Base-by-base conservation (phyloP, 495 filamentous ascomycete species). In the Pyrenula aspistea region DNA sequence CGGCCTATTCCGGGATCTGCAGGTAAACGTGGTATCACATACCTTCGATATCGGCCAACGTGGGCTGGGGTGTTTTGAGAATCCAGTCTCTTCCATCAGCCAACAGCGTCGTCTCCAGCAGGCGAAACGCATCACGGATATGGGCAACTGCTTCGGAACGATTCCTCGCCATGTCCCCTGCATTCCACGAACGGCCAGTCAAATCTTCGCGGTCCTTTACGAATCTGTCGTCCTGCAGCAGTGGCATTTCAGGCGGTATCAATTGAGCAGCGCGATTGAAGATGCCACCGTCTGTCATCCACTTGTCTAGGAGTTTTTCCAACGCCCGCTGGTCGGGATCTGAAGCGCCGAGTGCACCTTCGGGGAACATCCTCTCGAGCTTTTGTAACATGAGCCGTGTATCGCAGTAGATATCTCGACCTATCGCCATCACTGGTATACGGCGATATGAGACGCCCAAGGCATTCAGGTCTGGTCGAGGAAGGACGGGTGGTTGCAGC, bases 381-480 rank as follows among this genome's bases (percentile, higher is more conserved):
- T 79, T 79, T 0, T 58, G 59, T 22, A 88, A 59, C 54, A 87
- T 86, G 21, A 86, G 71, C 20, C 75, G 74, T 2, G 79, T 79
- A 66, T 84, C 80, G 58, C 74, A 71, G 69, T 80, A 81, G 55
- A 83, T 63, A 55, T 77, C 71, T 3, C 74, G 70, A 25, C 79
- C 81, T 56, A 82, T 78, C 24, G 78, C 62, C 52, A 86, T 61
- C 53, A 88, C 57, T 2, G 85, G 85, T 54, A 87, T 85, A 51
- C 84, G 82, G 0, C 83, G 77, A 70, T 88, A 83, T 2, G 65
- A 61, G 60, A 85, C 71, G n/a, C 79, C 77, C 0, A 87, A 67
- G 2, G 64, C 64, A 42, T 68, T 60, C 22, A 86, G 59, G 63
- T 85, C 82, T 0, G 79, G 79, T 25, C 82, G 81, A 1, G 82